phyloP scores from a whole-genome alignment of 2,329 filamentous ascomycete genomes.

The Chalaropsis thielavioides region DNA sequence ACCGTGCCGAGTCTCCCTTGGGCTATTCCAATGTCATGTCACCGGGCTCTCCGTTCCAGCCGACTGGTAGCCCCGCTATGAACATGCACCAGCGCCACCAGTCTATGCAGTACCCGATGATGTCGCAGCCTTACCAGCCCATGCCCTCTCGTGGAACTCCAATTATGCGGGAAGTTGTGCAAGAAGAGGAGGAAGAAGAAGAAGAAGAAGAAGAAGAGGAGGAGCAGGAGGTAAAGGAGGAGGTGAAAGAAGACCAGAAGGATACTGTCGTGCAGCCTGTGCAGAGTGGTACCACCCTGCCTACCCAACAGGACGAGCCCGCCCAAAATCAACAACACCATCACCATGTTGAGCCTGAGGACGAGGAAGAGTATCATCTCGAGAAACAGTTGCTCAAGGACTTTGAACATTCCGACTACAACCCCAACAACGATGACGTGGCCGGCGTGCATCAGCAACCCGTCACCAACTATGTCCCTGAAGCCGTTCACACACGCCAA shows the following conservation, averaged over 20 bases:
- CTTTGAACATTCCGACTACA: constrained; percentile 64
- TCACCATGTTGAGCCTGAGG: constrained; percentile 54
- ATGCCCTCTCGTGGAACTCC: constrained; percentile 43
- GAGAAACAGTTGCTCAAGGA: constrained; percentile 68
- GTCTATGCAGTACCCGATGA: constrained; percentile 42
- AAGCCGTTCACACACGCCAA: constrained; percentile 28
- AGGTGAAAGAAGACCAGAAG: not conserved
- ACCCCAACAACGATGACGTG: constrained; percentile 40
- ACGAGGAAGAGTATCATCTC: constrained; percentile 73
- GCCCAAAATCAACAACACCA: constrained; percentile 44
- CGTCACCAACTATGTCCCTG: constrained; percentile 20
- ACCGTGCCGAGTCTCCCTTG: constrained; percentile 50
- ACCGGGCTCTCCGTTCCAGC: constrained; percentile 43
- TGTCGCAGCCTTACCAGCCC: constrained; percentile 36
- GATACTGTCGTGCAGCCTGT: not conserved
- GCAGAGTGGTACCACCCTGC: constrained; percentile 17
- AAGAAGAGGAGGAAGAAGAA: constrained; percentile 57
- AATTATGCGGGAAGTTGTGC: constrained; percentile 48
- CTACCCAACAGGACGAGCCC: constrained; percentile 40
- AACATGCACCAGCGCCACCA: constrained; percentile 42
- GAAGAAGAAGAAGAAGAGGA: constrained; percentile 20
- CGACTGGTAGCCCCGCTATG: constrained; percentile 29
- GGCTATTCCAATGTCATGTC: constrained; percentile 44
- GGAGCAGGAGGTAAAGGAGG: not conserved
- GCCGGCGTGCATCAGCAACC: constrained; percentile 17